A percentile compares a stretch with the other conserved stretches of the same genome.
Conservation (phyloP, 768 basidiomycete species). For the Boletellus sp. region DNA sequence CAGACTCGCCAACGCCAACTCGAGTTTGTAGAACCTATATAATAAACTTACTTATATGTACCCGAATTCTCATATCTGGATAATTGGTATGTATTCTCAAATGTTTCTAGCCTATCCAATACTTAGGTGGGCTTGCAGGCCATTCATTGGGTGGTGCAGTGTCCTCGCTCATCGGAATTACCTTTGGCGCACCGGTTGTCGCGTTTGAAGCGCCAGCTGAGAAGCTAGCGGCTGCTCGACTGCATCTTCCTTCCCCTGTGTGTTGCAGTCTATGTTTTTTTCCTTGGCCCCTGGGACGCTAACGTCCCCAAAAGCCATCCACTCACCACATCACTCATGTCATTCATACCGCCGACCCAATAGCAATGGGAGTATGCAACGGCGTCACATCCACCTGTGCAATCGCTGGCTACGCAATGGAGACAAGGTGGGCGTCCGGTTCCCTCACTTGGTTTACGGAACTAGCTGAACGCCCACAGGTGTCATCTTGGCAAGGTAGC, state of each 20-base stretch:
- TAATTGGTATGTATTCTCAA: constrained; percentile 51
- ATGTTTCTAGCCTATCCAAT: neutral
- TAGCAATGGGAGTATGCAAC: constrained; percentile 80
- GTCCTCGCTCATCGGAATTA: constrained; percentile 77
- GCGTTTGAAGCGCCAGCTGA: constrained; percentile 86
- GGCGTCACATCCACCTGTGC: constrained; percentile 76
- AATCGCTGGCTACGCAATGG: constrained; percentile 82
- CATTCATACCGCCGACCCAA: constrained; percentile 92
- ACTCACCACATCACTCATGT: constrained; percentile 79
- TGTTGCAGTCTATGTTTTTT: constrained; percentile 18
- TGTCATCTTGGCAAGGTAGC: constrained; percentile 87
- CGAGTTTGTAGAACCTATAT: constrained; percentile 68
- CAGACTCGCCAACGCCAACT: neutral
- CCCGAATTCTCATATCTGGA: constrained; percentile 85
- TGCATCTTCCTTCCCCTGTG: constrained; percentile 87
- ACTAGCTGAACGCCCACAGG: constrained; percentile 25
- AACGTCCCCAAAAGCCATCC: constrained; percentile 47
- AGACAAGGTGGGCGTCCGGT: constrained; percentile 45
- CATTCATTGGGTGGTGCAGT: constrained; percentile 87
- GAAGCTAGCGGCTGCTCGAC: constrained; percentile 61
- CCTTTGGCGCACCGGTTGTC: constrained; percentile 91
- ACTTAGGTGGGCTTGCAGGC: constrained; percentile 21
- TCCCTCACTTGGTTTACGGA: neutral
- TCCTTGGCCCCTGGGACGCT: neutral
- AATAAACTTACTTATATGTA: constrained; percentile 91